Conservation (phyloP, 352 stramenopile species). For the Elongisporangium undulatum region DNA sequence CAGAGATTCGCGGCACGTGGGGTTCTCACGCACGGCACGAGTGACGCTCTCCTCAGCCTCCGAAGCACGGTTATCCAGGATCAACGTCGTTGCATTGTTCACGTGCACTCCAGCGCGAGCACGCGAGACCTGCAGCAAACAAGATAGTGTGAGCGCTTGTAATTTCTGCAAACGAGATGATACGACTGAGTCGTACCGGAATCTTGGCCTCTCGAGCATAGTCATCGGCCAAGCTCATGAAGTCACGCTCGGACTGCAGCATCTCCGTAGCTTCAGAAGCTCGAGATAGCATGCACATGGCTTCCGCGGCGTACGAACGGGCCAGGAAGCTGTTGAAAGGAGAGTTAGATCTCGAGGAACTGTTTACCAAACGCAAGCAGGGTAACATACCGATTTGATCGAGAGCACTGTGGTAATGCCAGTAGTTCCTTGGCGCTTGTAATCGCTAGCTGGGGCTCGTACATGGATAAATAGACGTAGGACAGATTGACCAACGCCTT, state of each 20-base stretch:
- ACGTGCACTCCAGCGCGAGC: conserved; percentile 78
- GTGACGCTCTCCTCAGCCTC: conserved; percentile 84
- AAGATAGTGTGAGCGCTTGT: background rate
- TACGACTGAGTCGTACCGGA: conserved; percentile 28
- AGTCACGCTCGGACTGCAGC: conserved; percentile 67
- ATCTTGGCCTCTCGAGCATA: conserved; percentile 77
- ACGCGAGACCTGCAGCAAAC: conserved; percentile 33
- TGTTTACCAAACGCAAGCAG: background rate
- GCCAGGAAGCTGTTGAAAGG: conserved; percentile 46
- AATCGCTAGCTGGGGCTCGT: conserved; percentile 88
- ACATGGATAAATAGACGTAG: conserved; percentile 90
- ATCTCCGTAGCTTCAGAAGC: conserved; percentile 71
- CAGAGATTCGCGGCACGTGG: conserved; percentile 77
- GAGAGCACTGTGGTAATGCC: conserved; percentile 56
- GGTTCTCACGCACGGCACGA: conserved; percentile 74
- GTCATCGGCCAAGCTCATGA: conserved; percentile 72
- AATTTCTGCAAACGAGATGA: background rate
- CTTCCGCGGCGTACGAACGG: conserved; percentile 87
- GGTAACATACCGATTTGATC: conserved; percentile 47
- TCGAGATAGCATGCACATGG: conserved; percentile 84
- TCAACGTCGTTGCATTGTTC: conserved; percentile 77
- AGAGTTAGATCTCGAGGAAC: background rate
- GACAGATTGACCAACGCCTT: conserved; percentile 85
- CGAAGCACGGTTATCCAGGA: conserved; percentile 66
- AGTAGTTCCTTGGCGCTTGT: conserved; percentile 78